These are phyloP conservation scores for Aphanomyces invadans DNA, from an alignment of 352 stramenopile genomes.

Conservation along the genomic window DNA sequence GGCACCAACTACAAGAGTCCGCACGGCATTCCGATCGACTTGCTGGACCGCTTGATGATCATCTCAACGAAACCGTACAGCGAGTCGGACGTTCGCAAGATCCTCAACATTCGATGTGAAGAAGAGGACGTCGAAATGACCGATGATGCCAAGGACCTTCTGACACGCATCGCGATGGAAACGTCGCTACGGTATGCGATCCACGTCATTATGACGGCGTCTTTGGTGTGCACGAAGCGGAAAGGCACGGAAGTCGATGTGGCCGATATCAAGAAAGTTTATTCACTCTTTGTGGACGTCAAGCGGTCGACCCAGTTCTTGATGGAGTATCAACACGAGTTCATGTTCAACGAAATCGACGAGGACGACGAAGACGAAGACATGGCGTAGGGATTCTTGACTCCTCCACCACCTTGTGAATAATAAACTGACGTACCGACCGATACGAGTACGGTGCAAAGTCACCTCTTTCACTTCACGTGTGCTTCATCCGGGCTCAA, in stretches of 20 bases:
- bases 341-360: constrained; percentile 97
- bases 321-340: constrained; percentile 99
- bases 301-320: constrained; percentile 98
- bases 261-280: constrained; percentile 91
- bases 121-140: constrained; percentile 99
- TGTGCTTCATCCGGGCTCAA: too few species aligned
- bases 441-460: too few species aligned
- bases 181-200: constrained; percentile 99
- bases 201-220: constrained; percentile 99
- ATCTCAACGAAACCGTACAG: constrained; percentile 96
- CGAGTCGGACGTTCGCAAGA: constrained; percentile 94
- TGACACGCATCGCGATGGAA: constrained; percentile 97
- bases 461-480: too few species aligned
- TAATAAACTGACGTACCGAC: too few species aligned
- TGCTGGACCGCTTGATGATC: constrained; percentile 98
- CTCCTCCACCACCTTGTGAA: too few species aligned
- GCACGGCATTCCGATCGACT: constrained; percentile 98
- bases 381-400: constrained; percentile 21
- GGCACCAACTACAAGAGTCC: constrained; percentile 98
- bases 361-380: constrained; percentile 38
- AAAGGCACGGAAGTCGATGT: constrained; percentile 88
- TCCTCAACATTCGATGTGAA: constrained; percentile 95
- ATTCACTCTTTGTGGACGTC: constrained; percentile 97
- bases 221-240: constrained; percentile 89
- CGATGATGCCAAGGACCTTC: constrained; percentile 93